Evolutionary conservation across 2,329 filamentous ascomycete genomes (phyloP).

Genomic region (Bipolaris cookei): DNA sequence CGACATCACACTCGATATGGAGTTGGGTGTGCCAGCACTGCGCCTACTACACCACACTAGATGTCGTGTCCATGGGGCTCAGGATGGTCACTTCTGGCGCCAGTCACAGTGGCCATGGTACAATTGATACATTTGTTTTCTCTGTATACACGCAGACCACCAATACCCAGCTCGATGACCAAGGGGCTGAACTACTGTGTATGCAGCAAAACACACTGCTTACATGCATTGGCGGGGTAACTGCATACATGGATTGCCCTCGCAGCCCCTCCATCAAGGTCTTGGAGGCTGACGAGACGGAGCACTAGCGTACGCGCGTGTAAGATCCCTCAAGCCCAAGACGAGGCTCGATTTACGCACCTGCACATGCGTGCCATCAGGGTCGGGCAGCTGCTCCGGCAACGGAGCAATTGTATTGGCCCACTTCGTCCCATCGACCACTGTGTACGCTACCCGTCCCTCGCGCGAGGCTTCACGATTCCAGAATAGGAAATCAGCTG

Average conservation of each 20-base stretch:
- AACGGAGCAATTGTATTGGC: constrained; percentile 15
- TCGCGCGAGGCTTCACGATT: constrained; percentile 18
- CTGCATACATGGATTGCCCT: constrained; percentile 6
- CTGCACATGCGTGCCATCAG: background rate
- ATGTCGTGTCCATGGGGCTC: background rate
- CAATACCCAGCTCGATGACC: background rate
- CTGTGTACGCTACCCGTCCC: constrained; percentile 17
- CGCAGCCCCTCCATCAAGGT: constrained; percentile 14
- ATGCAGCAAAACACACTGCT: background rate
- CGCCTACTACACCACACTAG: background rate
- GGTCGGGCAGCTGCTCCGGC: constrained; percentile 19
- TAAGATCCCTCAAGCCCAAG: constrained; percentile 16
- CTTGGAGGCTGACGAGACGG: constrained; percentile 27
- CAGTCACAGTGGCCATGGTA: no score
- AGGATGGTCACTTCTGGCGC: background rate
- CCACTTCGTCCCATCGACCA: constrained; percentile 15
- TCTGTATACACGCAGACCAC: background rate
- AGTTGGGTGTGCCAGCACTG: background rate
- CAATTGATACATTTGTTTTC: background rate
- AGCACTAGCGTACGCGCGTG: constrained; percentile 19
- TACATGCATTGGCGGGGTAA: constrained; percentile 1
- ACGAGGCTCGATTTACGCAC: constrained; percentile 27
- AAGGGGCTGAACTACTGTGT: background rate
- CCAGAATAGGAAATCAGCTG: constrained; percentile 25
- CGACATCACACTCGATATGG: constrained; percentile 12